These are phyloP conservation scores for Aquilaria yunnanensis DNA, from an alignment of 345 rosid species.

Conservation along the genomic window DNA sequence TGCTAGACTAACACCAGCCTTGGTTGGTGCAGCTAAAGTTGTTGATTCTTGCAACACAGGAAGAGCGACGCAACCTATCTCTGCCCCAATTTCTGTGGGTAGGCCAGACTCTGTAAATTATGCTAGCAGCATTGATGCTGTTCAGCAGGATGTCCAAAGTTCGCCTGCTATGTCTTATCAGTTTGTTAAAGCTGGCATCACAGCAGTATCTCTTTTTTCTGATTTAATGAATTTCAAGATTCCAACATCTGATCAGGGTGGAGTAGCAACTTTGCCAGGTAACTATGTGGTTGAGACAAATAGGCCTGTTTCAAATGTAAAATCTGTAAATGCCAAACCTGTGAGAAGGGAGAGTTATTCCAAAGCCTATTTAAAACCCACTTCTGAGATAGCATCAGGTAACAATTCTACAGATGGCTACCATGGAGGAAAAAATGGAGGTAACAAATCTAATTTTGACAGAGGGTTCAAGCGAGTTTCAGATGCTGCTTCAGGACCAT, in stretches of 20 bases:
- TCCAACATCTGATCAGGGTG: conserved; percentile 48
- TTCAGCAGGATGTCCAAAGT: conserved; percentile 28
- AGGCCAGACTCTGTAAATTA: conserved; percentile 44
- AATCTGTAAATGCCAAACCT: conserved; percentile 47
- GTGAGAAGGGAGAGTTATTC: conserved; percentile 42
- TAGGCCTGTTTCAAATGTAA: conserved; percentile 37
- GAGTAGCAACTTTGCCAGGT: conserved; percentile 23
- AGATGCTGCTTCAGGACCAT: conserved; percentile 25
- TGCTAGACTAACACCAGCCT: conserved; percentile 25
- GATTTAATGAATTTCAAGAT: conserved; percentile 65
- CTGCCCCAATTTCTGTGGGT: conserved; percentile 32
- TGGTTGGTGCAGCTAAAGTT: conserved; percentile 32
- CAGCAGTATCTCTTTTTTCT: conserved; percentile 50
- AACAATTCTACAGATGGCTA: conserved; percentile 26
- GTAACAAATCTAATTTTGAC: conserved; percentile 29
- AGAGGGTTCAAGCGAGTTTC: conserved; percentile 43
- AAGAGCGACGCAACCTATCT: conserved; percentile 26
- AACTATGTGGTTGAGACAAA: conserved; percentile 55
- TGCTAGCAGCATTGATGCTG: conserved; percentile 34
- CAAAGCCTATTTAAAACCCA: conserved; percentile 47
- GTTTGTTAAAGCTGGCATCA: conserved; percentile 65
- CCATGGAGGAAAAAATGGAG: conserved; percentile 35
- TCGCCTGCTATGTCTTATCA: conserved; percentile 59
- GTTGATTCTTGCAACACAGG: conserved; percentile 6
- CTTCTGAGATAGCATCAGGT: conserved; percentile 30